These are phyloP conservation scores for Syzygium aqueum DNA, from an alignment of 345 rosid genomes.

Conservation along the genomic window DNA sequence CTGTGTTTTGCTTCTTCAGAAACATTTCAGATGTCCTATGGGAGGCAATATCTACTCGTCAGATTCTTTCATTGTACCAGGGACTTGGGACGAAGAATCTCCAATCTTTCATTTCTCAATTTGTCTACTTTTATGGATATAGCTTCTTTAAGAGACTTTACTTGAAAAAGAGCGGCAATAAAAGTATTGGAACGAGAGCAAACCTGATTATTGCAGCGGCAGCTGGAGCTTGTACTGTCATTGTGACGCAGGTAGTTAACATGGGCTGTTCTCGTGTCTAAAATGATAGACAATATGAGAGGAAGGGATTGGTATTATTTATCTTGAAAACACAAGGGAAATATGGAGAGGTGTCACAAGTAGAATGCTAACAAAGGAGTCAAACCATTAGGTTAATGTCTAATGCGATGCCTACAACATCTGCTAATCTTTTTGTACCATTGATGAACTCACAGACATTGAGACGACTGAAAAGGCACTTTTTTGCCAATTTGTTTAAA, in stretches of 20 bases:
- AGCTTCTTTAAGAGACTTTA: slow-evolving; percentile 84
- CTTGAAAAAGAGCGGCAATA: slow-evolving; percentile 57
- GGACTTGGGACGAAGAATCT: slow-evolving; percentile 74
- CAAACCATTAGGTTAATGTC: neutral
- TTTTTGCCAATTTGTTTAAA: neutral
- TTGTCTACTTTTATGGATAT: slow-evolving; percentile 71
- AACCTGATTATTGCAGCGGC: slow-evolving; percentile 81
- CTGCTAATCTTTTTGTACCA: neutral
- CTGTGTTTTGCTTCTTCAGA: slow-evolving; percentile 17
- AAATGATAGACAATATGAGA: neutral
- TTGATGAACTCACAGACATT: neutral
- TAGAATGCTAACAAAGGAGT: neutral
- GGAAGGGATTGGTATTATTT: neutral
- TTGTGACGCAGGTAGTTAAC: slow-evolving; percentile 49
- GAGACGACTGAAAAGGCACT: neutral
- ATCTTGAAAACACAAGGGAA: neutral
- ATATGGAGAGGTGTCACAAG: neutral
- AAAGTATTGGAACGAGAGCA: slow-evolving; percentile 62
- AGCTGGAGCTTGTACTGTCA: slow-evolving; percentile 84
- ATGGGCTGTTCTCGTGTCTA: neutral
- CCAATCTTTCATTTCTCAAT: slow-evolving; percentile 67
- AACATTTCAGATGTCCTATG: slow-evolving; percentile 56
- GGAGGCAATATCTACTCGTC: slow-evolving; percentile 56
- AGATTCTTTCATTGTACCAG: slow-evolving; percentile 58
- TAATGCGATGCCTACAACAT: neutral